These are phyloP conservation scores for Talaromyces adpressus DNA, from an alignment of 495 filamentous ascomycete genomes.

Conservation along the genomic window DNA sequence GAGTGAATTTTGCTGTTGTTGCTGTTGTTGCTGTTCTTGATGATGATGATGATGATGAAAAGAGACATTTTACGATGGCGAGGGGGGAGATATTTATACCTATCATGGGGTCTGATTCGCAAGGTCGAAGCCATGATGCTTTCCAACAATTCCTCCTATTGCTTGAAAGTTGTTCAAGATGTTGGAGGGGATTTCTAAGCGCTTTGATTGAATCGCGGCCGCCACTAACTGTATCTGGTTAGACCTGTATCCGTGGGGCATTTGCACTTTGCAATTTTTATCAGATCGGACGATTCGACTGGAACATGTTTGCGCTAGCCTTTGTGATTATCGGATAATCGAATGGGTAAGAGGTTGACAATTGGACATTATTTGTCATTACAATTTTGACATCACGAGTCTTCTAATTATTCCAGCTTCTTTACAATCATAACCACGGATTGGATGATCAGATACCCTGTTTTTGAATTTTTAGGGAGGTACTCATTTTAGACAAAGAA, in stretches of 20 bases:
- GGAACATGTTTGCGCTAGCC: background rate
- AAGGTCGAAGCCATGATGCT: background rate
- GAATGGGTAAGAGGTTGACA: background rate
- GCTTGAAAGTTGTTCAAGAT: background rate
- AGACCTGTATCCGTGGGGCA: background rate
- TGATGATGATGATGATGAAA: background rate
- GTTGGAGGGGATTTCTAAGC: background rate
- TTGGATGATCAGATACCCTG: background rate
- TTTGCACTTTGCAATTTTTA: too few relatives aligned
- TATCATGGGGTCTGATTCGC: background rate
- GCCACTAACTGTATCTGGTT: background rate
- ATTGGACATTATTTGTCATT: background rate
- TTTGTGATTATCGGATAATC: background rate
- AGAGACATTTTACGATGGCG: background rate
- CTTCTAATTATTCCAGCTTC: too few relatives aligned
- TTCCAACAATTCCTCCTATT: background rate
- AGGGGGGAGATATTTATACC: background rate
- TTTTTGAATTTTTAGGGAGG: background rate
- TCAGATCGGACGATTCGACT: too few relatives aligned
- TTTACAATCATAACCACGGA: too few relatives aligned
- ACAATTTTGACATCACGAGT: too few relatives aligned
- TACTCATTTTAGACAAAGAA: conserved; percentile 8
- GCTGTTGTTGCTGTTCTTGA: background rate
- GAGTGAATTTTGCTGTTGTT: background rate
- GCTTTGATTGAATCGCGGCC: background rate